Conservation (phyloP, 495 filamentous ascomycete species). For the Aspergillus baeticus region DNA sequence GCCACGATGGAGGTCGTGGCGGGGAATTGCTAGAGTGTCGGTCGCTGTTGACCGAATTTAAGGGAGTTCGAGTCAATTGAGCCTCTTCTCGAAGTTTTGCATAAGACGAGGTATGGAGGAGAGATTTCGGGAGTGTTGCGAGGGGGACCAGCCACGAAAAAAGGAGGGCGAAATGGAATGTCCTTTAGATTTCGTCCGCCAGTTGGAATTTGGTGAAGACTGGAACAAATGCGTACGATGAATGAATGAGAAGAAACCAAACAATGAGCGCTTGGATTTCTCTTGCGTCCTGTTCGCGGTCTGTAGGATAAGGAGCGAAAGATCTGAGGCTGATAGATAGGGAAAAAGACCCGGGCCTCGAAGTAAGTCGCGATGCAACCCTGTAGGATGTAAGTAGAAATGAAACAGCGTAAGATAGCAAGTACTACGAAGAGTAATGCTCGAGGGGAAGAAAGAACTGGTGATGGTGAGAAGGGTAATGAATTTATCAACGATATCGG, state of each 20-base stretch:
- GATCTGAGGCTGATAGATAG: constrained; percentile 14
- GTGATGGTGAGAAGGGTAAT: background rate
- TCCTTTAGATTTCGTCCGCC: constrained; percentile 9
- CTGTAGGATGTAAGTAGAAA: background rate
- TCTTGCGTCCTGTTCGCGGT: background rate
- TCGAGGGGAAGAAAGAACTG: background rate
- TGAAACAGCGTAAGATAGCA: background rate
- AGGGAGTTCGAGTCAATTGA: constrained; percentile 11
- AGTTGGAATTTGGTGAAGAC: constrained; percentile 13
- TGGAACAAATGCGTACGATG: background rate
- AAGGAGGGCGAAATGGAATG: constrained; percentile 23
- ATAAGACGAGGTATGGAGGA: constrained; percentile 4
- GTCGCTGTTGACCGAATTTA: constrained; percentile 37
- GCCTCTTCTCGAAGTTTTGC: background rate
- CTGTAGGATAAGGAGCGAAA: constrained; percentile 20
- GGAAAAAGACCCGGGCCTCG: background rate
- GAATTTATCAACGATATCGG: background rate
- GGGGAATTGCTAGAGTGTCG: constrained; percentile 37
- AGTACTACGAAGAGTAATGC: too few species aligned
- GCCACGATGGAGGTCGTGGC: constrained; percentile 47
- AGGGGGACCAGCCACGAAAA: constrained; percentile 27
- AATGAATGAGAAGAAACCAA: background rate
- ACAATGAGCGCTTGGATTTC: background rate
- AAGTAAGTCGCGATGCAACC: background rate
- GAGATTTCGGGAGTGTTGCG: constrained; percentile 11